These are phyloP conservation scores for Sporothrix schenckii DNA, from an alignment of 2,329 filamentous ascomycete species.

Conservation along the genomic window DNA sequence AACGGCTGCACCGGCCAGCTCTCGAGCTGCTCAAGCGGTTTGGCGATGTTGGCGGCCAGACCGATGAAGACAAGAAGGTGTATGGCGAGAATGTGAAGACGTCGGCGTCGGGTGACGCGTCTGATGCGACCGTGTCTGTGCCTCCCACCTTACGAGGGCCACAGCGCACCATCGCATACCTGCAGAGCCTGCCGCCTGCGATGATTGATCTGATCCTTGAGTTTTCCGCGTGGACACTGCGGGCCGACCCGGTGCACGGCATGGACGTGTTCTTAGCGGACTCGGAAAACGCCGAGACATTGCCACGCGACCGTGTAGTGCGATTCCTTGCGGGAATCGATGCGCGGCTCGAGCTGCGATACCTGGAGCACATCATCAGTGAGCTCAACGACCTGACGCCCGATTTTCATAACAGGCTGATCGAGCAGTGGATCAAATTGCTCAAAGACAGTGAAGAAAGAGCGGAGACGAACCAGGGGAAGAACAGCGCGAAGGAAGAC, in stretches of 20 bases:
- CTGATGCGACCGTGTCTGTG: constrained; percentile 36
- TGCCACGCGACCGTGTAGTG: constrained; percentile 77
- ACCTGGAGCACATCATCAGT: constrained; percentile 86
- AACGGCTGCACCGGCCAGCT: constrained; percentile 86
- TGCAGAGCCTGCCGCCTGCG: constrained; percentile 85
- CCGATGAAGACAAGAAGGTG: constrained; percentile 41
- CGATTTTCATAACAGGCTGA: constrained; percentile 82
- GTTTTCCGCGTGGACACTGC: constrained; percentile 85
- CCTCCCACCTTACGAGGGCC: constrained; percentile 70
- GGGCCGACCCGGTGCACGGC: constrained; percentile 69
- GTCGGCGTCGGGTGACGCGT: not conserved
- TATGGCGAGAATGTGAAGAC: not conserved
- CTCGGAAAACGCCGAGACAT: constrained; percentile 88
- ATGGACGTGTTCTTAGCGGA: constrained; percentile 95
- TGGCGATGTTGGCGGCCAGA: constrained; percentile 59
- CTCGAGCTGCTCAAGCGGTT: constrained; percentile 81
- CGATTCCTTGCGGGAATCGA: constrained; percentile 73
- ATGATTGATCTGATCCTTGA: constrained; percentile 90
- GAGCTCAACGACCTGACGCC: constrained; percentile 84
- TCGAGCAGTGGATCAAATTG: constrained; percentile 69
- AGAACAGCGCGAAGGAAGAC: constrained; percentile 21
- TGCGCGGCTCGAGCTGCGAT: constrained; percentile 70
- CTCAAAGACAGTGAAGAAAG: constrained; percentile 45
- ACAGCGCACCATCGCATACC: constrained; percentile 79
- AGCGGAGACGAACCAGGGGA: constrained; percentile 34